A percentile compares a stretch with the other conserved stretches of the same genome.
Evolutionary conservation across 2,329 filamentous ascomycete species (phyloP).

Genomic region (Pestalotiopsis sp.): DNA sequence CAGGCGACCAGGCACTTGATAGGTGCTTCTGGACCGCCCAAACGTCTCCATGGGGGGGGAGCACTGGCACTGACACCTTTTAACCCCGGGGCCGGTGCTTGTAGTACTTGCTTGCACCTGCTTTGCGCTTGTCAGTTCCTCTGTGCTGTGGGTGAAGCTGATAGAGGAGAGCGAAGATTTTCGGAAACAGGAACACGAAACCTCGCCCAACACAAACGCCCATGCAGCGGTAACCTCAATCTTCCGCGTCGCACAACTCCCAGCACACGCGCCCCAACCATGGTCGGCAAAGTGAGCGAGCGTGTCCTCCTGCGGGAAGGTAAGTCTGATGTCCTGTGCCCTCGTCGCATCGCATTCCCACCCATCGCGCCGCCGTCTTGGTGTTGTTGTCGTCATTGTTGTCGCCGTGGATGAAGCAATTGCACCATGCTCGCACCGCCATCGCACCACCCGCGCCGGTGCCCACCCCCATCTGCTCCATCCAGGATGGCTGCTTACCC

Average conservation of each 20-base stretch:
- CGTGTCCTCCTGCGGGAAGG: conserved; percentile 66
- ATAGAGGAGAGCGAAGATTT: conserved; percentile 1
- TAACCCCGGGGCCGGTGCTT: not conserved
- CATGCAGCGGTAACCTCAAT: conserved; percentile 10
- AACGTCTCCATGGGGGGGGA: no score
- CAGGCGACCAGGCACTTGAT: no score
- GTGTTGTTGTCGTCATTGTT: not conserved
- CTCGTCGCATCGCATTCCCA: conserved; percentile 8
- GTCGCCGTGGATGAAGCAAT: not conserved
- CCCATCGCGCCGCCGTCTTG: not conserved
- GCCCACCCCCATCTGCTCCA: not conserved
- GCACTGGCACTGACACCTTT: no score
- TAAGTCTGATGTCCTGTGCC: conserved; percentile 33
- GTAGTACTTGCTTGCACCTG: no score
- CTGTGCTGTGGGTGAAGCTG: not conserved
- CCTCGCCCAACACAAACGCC: conserved; percentile 11
- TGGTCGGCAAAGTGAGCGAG: conserved; percentile 69
- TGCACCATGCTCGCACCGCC: not conserved
- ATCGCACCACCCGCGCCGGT: not conserved
- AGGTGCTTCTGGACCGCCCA: no score
- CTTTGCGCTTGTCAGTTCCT: not conserved
- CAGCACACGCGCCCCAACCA: conserved; percentile 30
- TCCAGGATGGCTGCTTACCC: conserved; percentile 16
- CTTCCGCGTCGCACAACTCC: conserved; percentile 8
- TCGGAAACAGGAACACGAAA: not conserved